Evolutionary conservation across 2,329 filamentous ascomycete species (phyloP).

Genomic region (Calonectria leucothoes): DNA sequence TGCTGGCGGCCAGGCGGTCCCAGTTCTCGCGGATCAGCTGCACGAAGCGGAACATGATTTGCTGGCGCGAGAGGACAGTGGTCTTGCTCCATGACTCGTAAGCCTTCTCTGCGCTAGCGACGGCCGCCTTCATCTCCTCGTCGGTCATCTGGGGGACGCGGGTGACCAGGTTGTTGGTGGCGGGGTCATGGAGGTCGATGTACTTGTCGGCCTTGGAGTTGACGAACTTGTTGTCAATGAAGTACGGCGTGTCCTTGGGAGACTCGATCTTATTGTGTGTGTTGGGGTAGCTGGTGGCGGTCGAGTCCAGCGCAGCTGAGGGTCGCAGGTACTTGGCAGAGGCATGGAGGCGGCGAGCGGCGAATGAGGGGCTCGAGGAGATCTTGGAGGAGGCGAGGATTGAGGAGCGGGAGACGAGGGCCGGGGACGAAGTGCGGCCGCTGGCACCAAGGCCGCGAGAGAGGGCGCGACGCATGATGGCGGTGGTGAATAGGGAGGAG

Average conservation of each 20-base stretch:
- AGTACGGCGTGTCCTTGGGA: conserved; percentile 81
- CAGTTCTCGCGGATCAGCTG: conserved; percentile 84
- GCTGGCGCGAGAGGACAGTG: conserved; percentile 79
- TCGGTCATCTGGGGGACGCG: conserved; percentile 86
- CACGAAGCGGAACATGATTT: conserved; percentile 90
- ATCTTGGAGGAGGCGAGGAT: conserved; percentile 48
- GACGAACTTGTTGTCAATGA: conserved; percentile 83
- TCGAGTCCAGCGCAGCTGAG: conserved; percentile 64
- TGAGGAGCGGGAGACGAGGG: conserved; percentile 43
- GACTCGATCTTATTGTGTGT: conserved; percentile 77
- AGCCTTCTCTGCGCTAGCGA: conserved; percentile 80
- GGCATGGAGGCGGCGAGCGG: conserved; percentile 66
- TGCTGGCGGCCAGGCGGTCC: conserved; percentile 86
- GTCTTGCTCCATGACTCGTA: conserved; percentile 80
- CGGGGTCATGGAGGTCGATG: conserved; percentile 85
- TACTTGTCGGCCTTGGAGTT: conserved; percentile 75
- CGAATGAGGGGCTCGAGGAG: conserved; percentile 49
- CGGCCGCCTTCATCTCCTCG: conserved; percentile 79
- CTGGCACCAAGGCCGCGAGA: conserved; percentile 52
- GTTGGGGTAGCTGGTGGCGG: conserved; percentile 72
- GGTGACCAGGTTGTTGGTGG: conserved; percentile 87
- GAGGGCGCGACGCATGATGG: conserved; percentile 59
- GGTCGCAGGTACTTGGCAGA: conserved; percentile 67
- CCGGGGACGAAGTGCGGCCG: conserved; percentile 42
- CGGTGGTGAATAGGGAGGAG: background rate